These are phyloP conservation scores for Plasmodium chabaudi DNA, from an alignment of 169 alveolate genomes.

Conservation along the genomic window DNA sequence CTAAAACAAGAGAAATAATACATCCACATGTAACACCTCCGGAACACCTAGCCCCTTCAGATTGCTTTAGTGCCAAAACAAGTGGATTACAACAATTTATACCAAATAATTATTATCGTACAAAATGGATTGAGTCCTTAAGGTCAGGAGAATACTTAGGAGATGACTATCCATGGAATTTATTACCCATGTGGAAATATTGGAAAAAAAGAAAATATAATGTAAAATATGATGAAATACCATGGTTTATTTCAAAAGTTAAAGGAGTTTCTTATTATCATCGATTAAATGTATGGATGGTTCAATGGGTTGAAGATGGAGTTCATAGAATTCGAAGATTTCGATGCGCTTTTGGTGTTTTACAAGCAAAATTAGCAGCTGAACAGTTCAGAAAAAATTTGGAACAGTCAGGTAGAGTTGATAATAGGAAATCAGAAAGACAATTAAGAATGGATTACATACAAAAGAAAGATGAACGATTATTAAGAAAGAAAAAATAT, in stretches of 20 bases:
- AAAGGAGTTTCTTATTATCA: constrained; percentile 82
- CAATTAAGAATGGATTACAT: constrained; percentile 81
- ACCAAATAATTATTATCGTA: constrained; percentile 57
- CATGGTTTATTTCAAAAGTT: constrained; percentile 81
- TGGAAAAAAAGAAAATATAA: constrained; percentile 89
- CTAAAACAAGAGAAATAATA: constrained; percentile 80
- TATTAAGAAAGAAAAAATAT: constrained; percentile 75
- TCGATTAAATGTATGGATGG: constrained; percentile 88
- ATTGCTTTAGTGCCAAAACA: constrained; percentile 58
- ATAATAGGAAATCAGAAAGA: constrained; percentile 82
- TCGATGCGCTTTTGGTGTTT: constrained; percentile 88
- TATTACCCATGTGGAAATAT: constrained; percentile 78
- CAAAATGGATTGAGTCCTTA: constrained; percentile 71
- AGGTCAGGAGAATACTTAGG: constrained; percentile 90
- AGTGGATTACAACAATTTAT: constrained; percentile 32
- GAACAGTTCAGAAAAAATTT: constrained; percentile 82
- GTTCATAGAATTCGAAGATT: constrained; percentile 88
- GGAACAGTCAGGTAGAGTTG: constrained; percentile 85
- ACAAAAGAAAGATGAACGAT: constrained; percentile 76
- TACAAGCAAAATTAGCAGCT: constrained; percentile 88
- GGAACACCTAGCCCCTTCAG: constrained; percentile 38
- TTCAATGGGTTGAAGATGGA: constrained; percentile 90
- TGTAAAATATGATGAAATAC: constrained; percentile 77
- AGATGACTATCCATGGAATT: constrained; percentile 84
- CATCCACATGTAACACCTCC: constrained; percentile 79